phyloP scores from a whole-genome alignment of 1,284 basidiomycete genomes.

The Papiliotrema nemorosa region DNA sequence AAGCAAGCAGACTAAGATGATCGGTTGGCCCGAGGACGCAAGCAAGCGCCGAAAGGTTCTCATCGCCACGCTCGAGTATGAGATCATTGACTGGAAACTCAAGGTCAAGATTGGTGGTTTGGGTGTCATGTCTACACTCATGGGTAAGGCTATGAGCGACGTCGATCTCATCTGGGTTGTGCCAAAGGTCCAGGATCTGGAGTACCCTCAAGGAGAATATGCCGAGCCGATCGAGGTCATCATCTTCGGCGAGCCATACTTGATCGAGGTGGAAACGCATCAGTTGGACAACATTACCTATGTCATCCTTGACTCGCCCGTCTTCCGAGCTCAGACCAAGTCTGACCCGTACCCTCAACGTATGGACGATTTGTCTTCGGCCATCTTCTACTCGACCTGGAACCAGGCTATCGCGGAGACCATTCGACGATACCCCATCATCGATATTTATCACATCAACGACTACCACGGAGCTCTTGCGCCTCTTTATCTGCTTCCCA shows the following conservation, averaged over 20 bases:
- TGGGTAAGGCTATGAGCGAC: constrained; percentile 95
- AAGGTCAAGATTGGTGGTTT: constrained; percentile 96
- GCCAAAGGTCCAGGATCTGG: constrained; percentile 87
- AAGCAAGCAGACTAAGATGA: constrained; percentile 59
- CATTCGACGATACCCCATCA: constrained; percentile 72
- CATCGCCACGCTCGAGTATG: constrained; percentile 87
- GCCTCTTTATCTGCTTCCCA: constrained; percentile 82
- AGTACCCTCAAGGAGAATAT: constrained; percentile 84
- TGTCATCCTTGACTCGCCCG: constrained; percentile 84
- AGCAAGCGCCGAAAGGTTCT: constrained; percentile 82
- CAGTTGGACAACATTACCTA: constrained; percentile 89
- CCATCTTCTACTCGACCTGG: constrained; percentile 96
- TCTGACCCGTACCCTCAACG: constrained; percentile 88
- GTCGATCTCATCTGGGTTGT: constrained; percentile 89
- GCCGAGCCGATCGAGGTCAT: constrained; percentile 89
- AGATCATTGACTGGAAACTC: constrained; percentile 91
- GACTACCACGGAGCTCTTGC: constrained; percentile 90
- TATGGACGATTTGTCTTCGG: constrained; percentile 91
- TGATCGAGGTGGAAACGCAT: constrained; percentile 91
- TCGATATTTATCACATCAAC: constrained; percentile 66
- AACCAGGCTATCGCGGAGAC: constrained; percentile 91
- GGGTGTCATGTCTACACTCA: constrained; percentile 91
- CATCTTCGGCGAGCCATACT: constrained; percentile 89
- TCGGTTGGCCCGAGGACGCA: constrained; percentile 89
- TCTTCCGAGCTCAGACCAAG: constrained; percentile 92